A percentile compares a stretch with the other conserved stretches of the same genome.
phyloP scores from a whole-genome alignment of 345 rosid genomes.

The Eucalyptus tenuipes region DNA sequence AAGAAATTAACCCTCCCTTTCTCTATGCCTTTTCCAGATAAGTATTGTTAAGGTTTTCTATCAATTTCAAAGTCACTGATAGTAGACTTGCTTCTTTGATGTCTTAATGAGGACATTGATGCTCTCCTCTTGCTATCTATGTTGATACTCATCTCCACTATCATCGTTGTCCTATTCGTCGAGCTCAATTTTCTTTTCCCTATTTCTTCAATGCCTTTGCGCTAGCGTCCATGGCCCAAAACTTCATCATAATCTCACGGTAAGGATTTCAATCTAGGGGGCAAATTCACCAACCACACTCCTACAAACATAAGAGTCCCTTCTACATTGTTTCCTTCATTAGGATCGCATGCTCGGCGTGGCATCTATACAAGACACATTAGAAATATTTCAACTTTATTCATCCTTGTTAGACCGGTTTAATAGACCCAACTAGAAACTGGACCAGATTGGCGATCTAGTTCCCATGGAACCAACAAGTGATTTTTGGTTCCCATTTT shows the following conservation, averaged over 20 bases:
- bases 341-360: background rate
- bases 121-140: background rate
- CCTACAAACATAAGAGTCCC: background rate
- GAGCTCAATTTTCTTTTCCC: background rate
- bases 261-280: background rate
- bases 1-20: background rate
- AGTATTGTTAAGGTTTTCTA: background rate
- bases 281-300: fast-evolving
- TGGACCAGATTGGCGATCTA: fast-evolving
- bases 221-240: background rate
- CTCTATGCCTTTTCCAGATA: too few relatives aligned
- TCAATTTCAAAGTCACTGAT: background rate
- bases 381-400: background rate
- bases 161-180: fast-evolving
- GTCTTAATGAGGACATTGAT: background rate
- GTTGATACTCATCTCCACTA: background rate
- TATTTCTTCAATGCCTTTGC: too few relatives aligned
- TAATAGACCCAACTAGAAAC: too few relatives aligned
- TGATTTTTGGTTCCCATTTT: too few relatives aligned
- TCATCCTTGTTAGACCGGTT: fast-evolving
- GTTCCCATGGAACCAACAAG: too few relatives aligned
- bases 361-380: background rate
- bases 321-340: background rate
- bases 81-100: background rate
- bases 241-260: background rate